These are phyloP conservation scores for Eucalyptus camaldulensis DNA, from an alignment of 345 rosid genomes.

Conservation along the genomic window DNA sequence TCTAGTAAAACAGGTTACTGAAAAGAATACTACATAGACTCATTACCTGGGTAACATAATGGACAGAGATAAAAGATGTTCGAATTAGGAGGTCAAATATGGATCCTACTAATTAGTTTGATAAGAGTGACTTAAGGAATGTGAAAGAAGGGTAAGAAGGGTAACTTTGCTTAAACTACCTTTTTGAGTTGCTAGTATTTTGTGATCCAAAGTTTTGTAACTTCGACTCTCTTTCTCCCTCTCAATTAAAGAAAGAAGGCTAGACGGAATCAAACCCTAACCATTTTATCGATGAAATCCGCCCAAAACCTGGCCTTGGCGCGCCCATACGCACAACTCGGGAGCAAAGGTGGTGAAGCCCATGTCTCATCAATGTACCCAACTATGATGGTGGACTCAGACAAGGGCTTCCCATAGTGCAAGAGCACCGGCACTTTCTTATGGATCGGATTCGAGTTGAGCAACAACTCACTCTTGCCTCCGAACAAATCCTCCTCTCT, in stretches of 20 bases:
- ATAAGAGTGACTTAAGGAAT: not conserved
- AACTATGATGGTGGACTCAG: conserved; percentile 46
- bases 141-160: accelerated
- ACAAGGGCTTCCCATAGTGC: conserved; percentile 48
- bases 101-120: not conserved
- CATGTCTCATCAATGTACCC: conserved; percentile 57
- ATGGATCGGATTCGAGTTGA: conserved; percentile 54
- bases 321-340: conserved; percentile 27
- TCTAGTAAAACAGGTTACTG: not conserved
- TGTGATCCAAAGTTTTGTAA: not conserved
- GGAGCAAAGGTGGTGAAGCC: conserved; percentile 37
- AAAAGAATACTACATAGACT: not conserved
- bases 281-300: conserved; percentile 65
- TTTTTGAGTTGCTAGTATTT: not conserved
- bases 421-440: conserved; percentile 62
- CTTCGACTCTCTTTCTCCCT: not conserved
- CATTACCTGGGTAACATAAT: not conserved
- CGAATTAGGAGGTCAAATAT: not conserved
- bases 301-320: conserved; percentile 69
- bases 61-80: not conserved
- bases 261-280: not conserved
- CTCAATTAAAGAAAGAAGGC: not conserved
- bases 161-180: not conserved
- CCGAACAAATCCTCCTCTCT: conserved; percentile 38
- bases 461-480: conserved; percentile 45